Percentiles rank a stretch among this genome's conserved stretches.
Evolutionary conservation across 2,329 filamentous ascomycete genomes (phyloP).

Genomic region (Alternaria sp.): DNA sequence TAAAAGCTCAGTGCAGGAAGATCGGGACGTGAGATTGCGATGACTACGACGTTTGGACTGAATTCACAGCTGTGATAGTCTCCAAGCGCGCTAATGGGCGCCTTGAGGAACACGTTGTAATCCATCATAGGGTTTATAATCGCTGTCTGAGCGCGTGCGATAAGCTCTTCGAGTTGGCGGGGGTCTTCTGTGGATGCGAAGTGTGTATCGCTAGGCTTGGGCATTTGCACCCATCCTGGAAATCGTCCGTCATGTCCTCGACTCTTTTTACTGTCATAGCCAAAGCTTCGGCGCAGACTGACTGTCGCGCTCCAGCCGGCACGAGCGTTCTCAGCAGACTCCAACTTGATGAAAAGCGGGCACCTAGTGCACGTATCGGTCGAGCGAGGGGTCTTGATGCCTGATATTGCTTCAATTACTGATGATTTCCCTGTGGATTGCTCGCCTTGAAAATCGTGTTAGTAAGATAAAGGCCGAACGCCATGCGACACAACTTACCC

Average conservation of each 20-base stretch:
- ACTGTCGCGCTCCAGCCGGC: constrained; percentile 72
- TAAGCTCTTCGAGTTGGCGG: constrained; percentile 69
- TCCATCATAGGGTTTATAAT: constrained; percentile 72
- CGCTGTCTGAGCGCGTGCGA: constrained; percentile 80
- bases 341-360: constrained; percentile 80
- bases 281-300: constrained; percentile 71
- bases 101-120: constrained; percentile 52
- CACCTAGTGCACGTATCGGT: constrained; percentile 81
- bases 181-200: constrained; percentile 73
- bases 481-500: constrained; percentile 54
- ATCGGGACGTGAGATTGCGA: constrained; percentile 76
- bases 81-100: background rate
- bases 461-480: too few relatives aligned
- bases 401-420: constrained; percentile 59
- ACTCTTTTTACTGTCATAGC: constrained; percentile 54
- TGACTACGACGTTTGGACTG: constrained; percentile 80
- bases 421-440: constrained; percentile 86
- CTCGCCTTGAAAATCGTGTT: constrained; percentile 56
- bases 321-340: constrained; percentile 57
- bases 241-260: constrained; percentile 61
- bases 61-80: constrained; percentile 68
- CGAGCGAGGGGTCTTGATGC: constrained; percentile 75
- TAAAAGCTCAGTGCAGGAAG: constrained; percentile 83
- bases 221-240: constrained; percentile 67
- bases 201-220: constrained; percentile 53